phyloP scores from a whole-genome alignment of 345 rosid species.

The Eucalyptus sp. region DNA sequence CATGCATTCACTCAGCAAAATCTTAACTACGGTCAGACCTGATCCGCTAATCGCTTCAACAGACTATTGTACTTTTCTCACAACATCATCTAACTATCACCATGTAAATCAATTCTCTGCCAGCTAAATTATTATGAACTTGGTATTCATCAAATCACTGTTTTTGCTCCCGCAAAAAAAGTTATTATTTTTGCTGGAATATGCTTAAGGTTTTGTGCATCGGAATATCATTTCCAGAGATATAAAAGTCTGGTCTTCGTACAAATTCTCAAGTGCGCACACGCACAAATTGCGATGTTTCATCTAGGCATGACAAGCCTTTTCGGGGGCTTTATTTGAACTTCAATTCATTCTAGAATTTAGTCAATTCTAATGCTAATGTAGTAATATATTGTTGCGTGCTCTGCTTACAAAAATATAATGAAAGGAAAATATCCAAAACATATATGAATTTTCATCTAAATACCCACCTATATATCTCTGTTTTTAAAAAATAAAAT shows the following conservation, averaged over 20 bases:
- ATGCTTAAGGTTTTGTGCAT: not conserved
- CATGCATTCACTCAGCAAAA: not conserved
- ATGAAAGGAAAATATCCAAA: not conserved
- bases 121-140: not conserved
- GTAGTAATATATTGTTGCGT: not conserved
- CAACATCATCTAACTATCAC: not conserved
- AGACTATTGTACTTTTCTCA: accelerated
- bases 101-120: not conserved
- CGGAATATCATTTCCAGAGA: not conserved
- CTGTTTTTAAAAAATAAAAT: not conserved
- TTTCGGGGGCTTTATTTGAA: not conserved
- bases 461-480: not conserved
- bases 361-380: not conserved
- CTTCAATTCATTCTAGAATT: not conserved
- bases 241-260: not conserved
- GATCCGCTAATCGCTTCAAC: not conserved
- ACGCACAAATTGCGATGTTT: not conserved
- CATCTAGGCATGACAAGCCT: not conserved
- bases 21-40: not conserved
- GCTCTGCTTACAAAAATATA: not conserved
- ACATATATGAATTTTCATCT: not conserved
- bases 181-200: not conserved
- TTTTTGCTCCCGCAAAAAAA: not conserved
- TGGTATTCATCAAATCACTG: not conserved
- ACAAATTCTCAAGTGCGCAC: not conserved